A percentile compares a stretch with the other conserved stretches of the same genome.
These are phyloP conservation scores for Obba rivulosa DNA, from an alignment of 768 basidiomycete genomes.

Conservation along the genomic window DNA sequence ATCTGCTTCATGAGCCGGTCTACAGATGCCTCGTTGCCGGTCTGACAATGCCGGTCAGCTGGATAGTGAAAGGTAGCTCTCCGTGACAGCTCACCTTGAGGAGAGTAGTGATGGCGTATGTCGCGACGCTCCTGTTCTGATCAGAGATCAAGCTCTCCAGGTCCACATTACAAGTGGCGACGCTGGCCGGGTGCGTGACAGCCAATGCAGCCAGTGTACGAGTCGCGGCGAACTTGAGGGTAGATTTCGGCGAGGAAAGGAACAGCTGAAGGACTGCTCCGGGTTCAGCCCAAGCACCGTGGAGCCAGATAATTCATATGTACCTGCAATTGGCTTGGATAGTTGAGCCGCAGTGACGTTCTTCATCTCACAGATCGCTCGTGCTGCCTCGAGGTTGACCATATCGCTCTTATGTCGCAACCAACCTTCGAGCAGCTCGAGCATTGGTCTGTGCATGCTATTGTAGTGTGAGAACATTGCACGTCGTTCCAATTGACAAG, in stretches of 20 bases:
- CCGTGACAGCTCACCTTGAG: constrained; percentile 62
- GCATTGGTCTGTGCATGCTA: constrained; percentile 88
- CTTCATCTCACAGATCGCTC: constrained; percentile 96
- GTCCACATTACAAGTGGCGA: constrained; percentile 92
- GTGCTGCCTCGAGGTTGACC: constrained; percentile 98
- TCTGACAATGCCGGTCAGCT: constrained; percentile 42
- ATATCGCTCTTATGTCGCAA: constrained; percentile 98
- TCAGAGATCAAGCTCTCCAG: constrained; percentile 96
- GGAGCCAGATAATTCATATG: constrained; percentile 20
- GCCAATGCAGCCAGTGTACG: constrained; percentile 90
- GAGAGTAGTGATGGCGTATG: constrained; percentile 96
- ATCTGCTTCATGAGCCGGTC: constrained; percentile 99
- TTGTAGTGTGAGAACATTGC: neutral
- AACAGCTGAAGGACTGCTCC: constrained; percentile 84
- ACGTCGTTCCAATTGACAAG: neutral
- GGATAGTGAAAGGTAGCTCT: neutral
- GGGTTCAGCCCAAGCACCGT: constrained; percentile 5
- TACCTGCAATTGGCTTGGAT: constrained; percentile 84
- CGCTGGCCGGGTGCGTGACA: constrained; percentile 77
- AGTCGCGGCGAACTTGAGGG: constrained; percentile 95
- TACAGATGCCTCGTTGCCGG: constrained; percentile 97
- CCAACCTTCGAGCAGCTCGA: constrained; percentile 92
- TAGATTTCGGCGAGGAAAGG: constrained; percentile 90
- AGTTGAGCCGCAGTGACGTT: constrained; percentile 73
- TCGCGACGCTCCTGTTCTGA: constrained; percentile 91